Conservation (phyloP, 345 rosid genomes). For the Camelina neglecta region DNA sequence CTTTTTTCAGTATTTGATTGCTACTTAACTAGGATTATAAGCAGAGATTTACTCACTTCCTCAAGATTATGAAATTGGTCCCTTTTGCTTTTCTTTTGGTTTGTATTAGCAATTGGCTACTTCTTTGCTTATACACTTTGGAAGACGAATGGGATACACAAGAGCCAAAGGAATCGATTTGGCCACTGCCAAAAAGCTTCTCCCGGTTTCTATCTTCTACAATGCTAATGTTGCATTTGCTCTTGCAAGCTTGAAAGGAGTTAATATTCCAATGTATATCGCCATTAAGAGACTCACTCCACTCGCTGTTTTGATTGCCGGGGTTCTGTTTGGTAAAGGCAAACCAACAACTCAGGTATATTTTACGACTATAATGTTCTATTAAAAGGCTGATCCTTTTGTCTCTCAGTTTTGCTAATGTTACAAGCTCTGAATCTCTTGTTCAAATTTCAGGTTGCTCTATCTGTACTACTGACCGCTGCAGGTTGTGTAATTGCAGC, state of each 20-base stretch:
- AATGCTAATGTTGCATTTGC: constrained; percentile 98
- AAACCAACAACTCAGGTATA: constrained; percentile 79
- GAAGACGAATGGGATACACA: constrained; percentile 69
- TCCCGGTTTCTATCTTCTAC: constrained; percentile 85
- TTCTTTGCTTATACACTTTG: constrained; percentile 77
- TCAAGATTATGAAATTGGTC: neutral
- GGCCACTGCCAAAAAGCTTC: constrained; percentile 73
- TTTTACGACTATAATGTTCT: neutral
- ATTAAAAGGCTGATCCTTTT: neutral
- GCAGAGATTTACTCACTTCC: too few relatives aligned
- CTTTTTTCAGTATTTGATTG: neutral
- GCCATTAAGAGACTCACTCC: constrained; percentile 98
- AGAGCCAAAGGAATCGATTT: constrained; percentile 65
- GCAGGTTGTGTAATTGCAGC: constrained; percentile 93
- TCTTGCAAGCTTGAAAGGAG: constrained; percentile 97
- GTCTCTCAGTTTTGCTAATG: neutral
- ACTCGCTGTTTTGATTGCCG: constrained; percentile 81
- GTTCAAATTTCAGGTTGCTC: constrained; percentile 66
- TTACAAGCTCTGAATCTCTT: constrained; percentile 27
- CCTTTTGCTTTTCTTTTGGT: constrained; percentile 5
- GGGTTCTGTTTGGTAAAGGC: constrained; percentile 72
- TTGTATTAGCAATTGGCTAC: constrained; percentile 87
- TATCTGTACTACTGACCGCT: constrained; percentile 84
- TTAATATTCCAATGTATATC: constrained; percentile 97
- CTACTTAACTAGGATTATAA: neutral